These are phyloP conservation scores for Naganishia albida DNA, from an alignment of 1,284 basidiomycete genomes.

Conservation along the genomic window DNA sequence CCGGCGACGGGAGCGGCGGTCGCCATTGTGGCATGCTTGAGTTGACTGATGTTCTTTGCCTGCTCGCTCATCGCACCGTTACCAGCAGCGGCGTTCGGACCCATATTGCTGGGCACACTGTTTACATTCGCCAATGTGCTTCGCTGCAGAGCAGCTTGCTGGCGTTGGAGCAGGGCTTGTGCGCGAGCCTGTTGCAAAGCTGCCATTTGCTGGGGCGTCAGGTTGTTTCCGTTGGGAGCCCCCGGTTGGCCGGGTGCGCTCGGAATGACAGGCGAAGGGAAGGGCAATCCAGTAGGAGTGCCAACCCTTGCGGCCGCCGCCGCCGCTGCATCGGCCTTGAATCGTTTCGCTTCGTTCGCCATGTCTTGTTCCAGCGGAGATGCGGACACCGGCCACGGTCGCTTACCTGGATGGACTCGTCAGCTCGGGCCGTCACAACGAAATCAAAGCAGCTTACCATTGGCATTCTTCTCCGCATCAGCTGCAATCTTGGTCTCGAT, in stretches of 20 bases:
- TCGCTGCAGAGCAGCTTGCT: slow-evolving; percentile 18
- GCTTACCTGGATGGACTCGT: slow-evolving; percentile 8
- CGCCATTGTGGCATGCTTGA: slow-evolving; percentile 27
- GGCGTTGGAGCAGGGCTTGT: slow-evolving; percentile 13
- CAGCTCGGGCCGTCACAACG: too few relatives aligned
- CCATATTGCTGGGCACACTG: slow-evolving; percentile 4
- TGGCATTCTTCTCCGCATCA: slow-evolving; percentile 28
- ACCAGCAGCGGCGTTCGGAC: not conserved
- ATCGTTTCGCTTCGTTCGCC: slow-evolving; percentile 32
- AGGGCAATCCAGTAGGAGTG: slow-evolving; percentile 15
- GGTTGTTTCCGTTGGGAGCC: not conserved
- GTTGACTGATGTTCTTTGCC: slow-evolving; percentile 16
- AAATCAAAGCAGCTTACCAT: slow-evolving; percentile 18
- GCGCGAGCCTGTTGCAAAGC: slow-evolving; percentile 29
- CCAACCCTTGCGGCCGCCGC: slow-evolving; percentile 13
- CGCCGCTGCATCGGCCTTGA: slow-evolving; percentile 32
- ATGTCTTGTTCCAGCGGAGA: slow-evolving; percentile 32
- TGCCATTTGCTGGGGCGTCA: slow-evolving; percentile 26
- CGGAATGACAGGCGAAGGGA: slow-evolving; percentile 11
- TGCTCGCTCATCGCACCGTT: not conserved
- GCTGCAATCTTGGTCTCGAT: slow-evolving; percentile 8
- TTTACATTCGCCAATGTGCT: slow-evolving; percentile 13
- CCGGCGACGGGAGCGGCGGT: slow-evolving; percentile 21
- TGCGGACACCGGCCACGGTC: slow-evolving; percentile 24
- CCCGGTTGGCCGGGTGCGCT: not conserved